Base-by-base conservation (phyloP, 805 yeast species). In the Metschnikowia cubensis region DNA sequence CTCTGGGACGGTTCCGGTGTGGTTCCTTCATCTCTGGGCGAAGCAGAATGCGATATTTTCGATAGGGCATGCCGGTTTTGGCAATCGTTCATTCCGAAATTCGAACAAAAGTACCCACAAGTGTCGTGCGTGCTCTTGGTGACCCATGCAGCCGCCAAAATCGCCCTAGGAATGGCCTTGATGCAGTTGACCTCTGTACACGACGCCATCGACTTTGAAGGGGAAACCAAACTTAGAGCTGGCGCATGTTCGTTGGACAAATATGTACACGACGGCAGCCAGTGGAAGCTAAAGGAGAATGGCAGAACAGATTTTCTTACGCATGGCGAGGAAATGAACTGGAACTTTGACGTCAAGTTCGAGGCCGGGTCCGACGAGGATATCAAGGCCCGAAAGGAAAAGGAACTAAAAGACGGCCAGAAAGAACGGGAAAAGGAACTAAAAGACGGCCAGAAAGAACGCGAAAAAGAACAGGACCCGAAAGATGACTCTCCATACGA, bases 311-410 rank as follows among this genome's bases (percentile, higher is more conserved):
- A 78, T 40, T 90, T 85, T 59, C 71, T 92, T 53, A 65, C 79
- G 6, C 67, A 76, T 6, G 98, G 98, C 6, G 94, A 91, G 60
- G 97, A 90, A 65, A 89, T 89, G 95, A 84, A 88, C 62, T 91
- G 97, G 97, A 82, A 84, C 59, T 92, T 90, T 71, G 81, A 79
- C 60, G 74, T 67, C 50, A 82, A 81, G 17, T 84, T 80, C 57
- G 96, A 89, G 69, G 96, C 97, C 5, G 97, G 97, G 10, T 87
- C 96, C 3, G 89, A 84, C 55, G 96, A 85, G 45, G 97, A 90
- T 66, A 82, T 89, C 47, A 81, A 78, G 56, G 78, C 80, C 14
- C 76, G 90, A 25, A 32, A 39, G 57, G 50, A 48, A 52, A 46
- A 44, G 50, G 10, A 34, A 6, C 15, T 11, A 13, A 2, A 1